Conservation (phyloP, 192 early-diverging fungal species). For the Coemansia sp. region DNA sequence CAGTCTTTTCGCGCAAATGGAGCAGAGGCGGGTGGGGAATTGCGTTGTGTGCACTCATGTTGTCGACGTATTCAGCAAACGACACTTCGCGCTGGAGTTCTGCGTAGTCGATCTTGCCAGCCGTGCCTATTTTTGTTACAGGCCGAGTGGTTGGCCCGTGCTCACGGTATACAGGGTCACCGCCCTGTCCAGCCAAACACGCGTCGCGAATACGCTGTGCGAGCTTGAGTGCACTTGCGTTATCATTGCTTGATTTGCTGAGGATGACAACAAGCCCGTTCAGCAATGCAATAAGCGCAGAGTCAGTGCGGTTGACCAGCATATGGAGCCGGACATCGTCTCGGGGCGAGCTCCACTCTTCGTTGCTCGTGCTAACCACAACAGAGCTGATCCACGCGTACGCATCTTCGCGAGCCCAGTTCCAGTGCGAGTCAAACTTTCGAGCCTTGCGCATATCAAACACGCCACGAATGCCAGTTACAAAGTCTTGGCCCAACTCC, state of each 20-base stretch:
- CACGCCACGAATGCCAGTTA: conserved; percentile 76
- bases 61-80: conserved; percentile 81
- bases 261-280: conserved; percentile 74
- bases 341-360: conserved; percentile 60
- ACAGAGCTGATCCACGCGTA: conserved; percentile 67
- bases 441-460: conserved; percentile 85
- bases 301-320: conserved; percentile 75
- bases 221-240: conserved; percentile 55
- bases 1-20: conserved; percentile 30
- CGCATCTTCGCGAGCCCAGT: conserved; percentile 71
- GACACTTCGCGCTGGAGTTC: conserved; percentile 78
- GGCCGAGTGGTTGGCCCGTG: conserved; percentile 77
- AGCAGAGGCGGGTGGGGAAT: conserved; percentile 19
- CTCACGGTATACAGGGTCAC: conserved; percentile 74
- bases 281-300: conserved; percentile 49
- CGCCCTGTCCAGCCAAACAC: conserved; percentile 56
- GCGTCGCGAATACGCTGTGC: conserved; percentile 56
- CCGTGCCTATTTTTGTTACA: conserved; percentile 64
- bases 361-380: conserved; percentile 72
- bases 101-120: conserved; percentile 71
- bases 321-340: conserved; percentile 9
- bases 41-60: conserved; percentile 64
- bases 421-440: conserved; percentile 92
- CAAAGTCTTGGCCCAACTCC: conserved; percentile 86
- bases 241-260: conserved; percentile 54